These are phyloP conservation scores for Anthracocystis setariae DNA, from an alignment of 1,284 basidiomycete species.

Conservation along the genomic window DNA sequence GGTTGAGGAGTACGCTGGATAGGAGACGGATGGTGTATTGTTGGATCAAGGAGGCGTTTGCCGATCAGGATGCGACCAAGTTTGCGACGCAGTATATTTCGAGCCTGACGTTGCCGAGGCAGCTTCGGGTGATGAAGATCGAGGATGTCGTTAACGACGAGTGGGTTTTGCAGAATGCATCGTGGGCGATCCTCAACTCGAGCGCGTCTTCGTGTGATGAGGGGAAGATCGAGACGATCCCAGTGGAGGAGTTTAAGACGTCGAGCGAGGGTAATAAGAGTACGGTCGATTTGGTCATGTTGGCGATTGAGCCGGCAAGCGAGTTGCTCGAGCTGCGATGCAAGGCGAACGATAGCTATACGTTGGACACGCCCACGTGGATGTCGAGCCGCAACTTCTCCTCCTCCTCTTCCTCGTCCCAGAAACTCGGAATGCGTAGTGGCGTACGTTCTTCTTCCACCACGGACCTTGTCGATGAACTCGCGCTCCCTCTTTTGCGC, in stretches of 20 bases:
- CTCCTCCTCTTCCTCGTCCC: background rate
- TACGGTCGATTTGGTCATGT: constrained; percentile 27
- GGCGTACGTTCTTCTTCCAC: constrained; percentile 12
- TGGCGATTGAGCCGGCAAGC: constrained; percentile 21
- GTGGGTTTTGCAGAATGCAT: constrained; percentile 19
- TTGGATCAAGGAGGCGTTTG: constrained; percentile 40
- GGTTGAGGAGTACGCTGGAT: constrained; percentile 8
- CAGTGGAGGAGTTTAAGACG: constrained; percentile 11
- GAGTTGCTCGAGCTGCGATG: constrained; percentile 17
- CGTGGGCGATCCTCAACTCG: constrained; percentile 32
- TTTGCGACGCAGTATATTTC: constrained; percentile 22
- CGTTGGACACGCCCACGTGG: background rate
- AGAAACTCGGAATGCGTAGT: constrained; percentile 10
- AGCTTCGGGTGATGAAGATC: constrained; percentile 30
- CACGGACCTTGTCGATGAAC: constrained; percentile 10
- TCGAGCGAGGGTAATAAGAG: background rate
- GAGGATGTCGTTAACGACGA: constrained; percentile 19
- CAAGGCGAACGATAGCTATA: constrained; percentile 18
- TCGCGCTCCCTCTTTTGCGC: constrained; percentile 22
- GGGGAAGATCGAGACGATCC: constrained; percentile 16
- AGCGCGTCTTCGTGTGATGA: background rate
- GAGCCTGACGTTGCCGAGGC: constrained; percentile 23
- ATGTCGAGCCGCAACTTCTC: constrained; percentile 4
- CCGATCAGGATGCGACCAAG: constrained; percentile 28
- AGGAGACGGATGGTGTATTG: constrained; percentile 27